Base-by-base conservation (phyloP, 805 yeast genomes). In the Schwanniomyces polymorphus region DNA sequence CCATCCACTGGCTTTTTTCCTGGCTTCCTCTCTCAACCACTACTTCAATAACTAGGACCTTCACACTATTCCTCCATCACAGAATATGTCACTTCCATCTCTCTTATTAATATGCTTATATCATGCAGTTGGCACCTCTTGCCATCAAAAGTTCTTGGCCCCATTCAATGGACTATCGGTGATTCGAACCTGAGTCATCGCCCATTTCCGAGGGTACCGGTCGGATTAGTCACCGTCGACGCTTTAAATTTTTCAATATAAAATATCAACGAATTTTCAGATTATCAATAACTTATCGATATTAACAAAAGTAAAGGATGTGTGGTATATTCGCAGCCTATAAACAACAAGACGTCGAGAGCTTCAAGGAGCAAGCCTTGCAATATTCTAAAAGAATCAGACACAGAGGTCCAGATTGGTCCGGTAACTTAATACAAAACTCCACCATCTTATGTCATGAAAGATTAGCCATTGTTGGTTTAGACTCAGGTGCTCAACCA, bases 331-430 rank as follows among this genome's bases (percentile, higher is more conserved):
- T 89, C 65, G 97, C 97, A 52, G 91, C 95, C 42, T 89, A 80
- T 72, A 84, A 78, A 70, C 92, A 88, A 64, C 86, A 84, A 38
- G 87, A 90, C 55, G 85, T 88, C 50, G 85, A 85, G 58, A 73
- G 76, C 46, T 94, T 88, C 80, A 92, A 91, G 72, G 81, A 85
- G 53, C 85, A 85, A 65, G 98, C 98, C 39, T 78, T 94, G 52
- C 95, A 89, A 68, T 79, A 89, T 67, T 80, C 98, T 52, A 92
- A 90, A 72, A 82, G 91, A 73, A 86, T 92, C 68, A 85, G 99
- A 76, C 99, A 94, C 74, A 86, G 99, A 74, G 99, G 99, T 63
- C 99, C 99, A 57, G 99, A 94, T 74, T 94, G 99, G 99, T 80
- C 91, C 33, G 99, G 99, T 63, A 91, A 90, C 83, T 67, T 79